phyloP scores from a whole-genome alignment of 805 yeast genomes.

The Kodamaea laetipori region DNA sequence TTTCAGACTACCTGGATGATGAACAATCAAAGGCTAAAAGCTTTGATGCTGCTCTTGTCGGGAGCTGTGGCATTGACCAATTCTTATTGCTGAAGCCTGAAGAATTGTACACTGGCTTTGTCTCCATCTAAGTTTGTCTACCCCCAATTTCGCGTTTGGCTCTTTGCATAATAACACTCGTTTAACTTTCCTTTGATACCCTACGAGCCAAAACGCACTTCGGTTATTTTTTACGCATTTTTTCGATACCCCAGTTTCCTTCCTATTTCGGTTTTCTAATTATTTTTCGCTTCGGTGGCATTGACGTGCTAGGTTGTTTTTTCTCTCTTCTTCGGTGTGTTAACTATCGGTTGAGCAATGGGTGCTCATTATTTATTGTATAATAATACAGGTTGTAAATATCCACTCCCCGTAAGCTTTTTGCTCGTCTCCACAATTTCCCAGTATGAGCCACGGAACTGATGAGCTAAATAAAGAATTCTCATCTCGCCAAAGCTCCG shows the following conservation, averaged over 20 bases:
- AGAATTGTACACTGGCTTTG: constrained; percentile 30
- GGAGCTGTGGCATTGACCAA: constrained; percentile 24
- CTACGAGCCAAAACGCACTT: constrained; percentile 8
- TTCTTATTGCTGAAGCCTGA: constrained; percentile 27
- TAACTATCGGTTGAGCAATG: constrained; percentile 5
- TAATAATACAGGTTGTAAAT: constrained; percentile 5
- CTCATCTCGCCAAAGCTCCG: too few species aligned
- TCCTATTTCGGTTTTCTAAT: constrained; percentile 2
- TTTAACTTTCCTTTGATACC: constrained; percentile 6
- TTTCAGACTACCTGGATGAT: constrained; percentile 24
- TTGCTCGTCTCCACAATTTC: neutral
- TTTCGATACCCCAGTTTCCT: constrained; percentile 9
- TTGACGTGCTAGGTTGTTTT: neutral
- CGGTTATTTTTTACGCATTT: constrained; percentile 14
- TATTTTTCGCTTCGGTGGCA: neutral
- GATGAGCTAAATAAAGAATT: too few species aligned
- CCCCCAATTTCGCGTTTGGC: constrained; percentile 1
- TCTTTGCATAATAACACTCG: constrained; percentile 5
- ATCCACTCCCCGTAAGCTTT: neutral
- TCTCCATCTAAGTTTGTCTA: constrained; percentile 12
- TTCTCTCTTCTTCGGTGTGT: constrained; percentile 6
- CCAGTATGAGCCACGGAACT: too few species aligned
- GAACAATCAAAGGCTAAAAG: constrained; percentile 20
- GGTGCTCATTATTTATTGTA: constrained; percentile 5
- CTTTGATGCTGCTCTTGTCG: constrained; percentile 18